These are phyloP conservation scores for Pseudohalonectria lignicola DNA, from an alignment of 2,329 filamentous ascomycete genomes.

Conservation along the genomic window DNA sequence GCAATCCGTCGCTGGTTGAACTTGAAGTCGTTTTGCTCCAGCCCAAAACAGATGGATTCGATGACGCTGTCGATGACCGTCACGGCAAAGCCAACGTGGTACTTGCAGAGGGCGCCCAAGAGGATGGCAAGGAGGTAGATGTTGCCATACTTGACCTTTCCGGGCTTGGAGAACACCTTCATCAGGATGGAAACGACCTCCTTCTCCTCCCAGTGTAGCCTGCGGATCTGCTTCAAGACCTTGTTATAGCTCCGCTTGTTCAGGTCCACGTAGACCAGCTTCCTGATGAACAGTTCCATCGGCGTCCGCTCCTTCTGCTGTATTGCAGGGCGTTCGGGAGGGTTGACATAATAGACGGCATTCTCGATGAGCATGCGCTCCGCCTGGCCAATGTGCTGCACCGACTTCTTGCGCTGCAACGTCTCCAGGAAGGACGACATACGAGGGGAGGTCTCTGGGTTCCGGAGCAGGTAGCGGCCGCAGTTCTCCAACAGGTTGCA, in stretches of 20 bases:
- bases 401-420: constrained; percentile 87
- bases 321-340: constrained; percentile 84
- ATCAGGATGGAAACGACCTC: constrained; percentile 53
- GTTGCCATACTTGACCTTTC: constrained; percentile 95
- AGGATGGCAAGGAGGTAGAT: constrained; percentile 89
- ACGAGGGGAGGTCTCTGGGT: constrained; percentile 81
- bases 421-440: constrained; percentile 95
- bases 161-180: constrained; percentile 91
- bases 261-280: constrained; percentile 86
- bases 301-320: constrained; percentile 94
- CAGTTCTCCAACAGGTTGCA: constrained; percentile 95
- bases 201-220: constrained; percentile 92
- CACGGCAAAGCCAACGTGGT: constrained; percentile 85
- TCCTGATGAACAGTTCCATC: constrained; percentile 84
- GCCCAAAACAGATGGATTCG: constrained; percentile 75
- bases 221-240: constrained; percentile 85
- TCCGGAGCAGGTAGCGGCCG: constrained; percentile 84
- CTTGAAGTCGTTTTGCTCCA: constrained; percentile 95
- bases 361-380: constrained; percentile 99
- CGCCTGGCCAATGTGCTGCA: constrained; percentile 88
- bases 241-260: constrained; percentile 91
- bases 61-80: constrained; percentile 86
- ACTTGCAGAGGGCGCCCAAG: constrained; percentile 76
- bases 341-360: constrained; percentile 94
- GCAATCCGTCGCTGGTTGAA: constrained; percentile 91